Percentiles rank a stretch among this genome's conserved stretches.
phyloP scores from a whole-genome alignment of 164 flowering plant genomes.

The Tetracentron sinense region DNA sequence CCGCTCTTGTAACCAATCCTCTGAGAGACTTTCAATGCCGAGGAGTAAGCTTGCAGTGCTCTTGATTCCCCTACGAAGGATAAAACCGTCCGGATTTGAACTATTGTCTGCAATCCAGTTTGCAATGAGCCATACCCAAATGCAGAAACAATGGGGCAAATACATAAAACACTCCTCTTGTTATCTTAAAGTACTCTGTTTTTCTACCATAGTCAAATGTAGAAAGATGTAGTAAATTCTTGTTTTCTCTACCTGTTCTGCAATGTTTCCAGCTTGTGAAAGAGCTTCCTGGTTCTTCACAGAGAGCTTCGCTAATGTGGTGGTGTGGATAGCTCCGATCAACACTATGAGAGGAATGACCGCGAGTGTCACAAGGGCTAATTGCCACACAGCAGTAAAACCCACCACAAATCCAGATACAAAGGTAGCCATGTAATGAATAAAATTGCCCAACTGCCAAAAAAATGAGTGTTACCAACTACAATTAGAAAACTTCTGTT shows the following conservation, averaged over 20 bases:
- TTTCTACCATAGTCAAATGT: background rate
- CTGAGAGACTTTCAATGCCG: constrained; percentile 62
- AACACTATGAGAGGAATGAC: constrained; percentile 90
- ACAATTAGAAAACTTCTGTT: too few species aligned
- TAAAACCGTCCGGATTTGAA: constrained; percentile 81
- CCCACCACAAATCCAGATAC: constrained; percentile 94
- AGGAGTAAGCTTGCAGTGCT: constrained; percentile 68
- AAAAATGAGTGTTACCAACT: constrained; percentile 1
- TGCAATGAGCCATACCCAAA: constrained; percentile 27
- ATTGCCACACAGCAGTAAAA: constrained; percentile 93
- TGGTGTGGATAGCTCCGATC: constrained; percentile 79
- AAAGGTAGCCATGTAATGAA: constrained; percentile 93
- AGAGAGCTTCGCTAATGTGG: constrained; percentile 71
- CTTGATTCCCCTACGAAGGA: constrained; percentile 88
- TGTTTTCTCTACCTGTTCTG: constrained; percentile 59
- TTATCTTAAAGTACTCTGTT: too few species aligned
- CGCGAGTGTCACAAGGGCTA: constrained; percentile 87
- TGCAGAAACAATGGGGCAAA: constrained; percentile 5
- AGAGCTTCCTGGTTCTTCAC: constrained; percentile 81
- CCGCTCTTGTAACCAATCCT: constrained; percentile 80
- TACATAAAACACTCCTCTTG: background rate
- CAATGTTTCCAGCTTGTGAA: constrained; percentile 85
- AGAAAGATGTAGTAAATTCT: background rate
- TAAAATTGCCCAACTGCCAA: constrained; percentile 93
- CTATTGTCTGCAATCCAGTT: constrained; percentile 64